A percentile compares a stretch with the other conserved stretches of the same genome.
Evolutionary conservation across 345 rosid genomes (phyloP).

Genomic region (Corymbia maculata): DNA sequence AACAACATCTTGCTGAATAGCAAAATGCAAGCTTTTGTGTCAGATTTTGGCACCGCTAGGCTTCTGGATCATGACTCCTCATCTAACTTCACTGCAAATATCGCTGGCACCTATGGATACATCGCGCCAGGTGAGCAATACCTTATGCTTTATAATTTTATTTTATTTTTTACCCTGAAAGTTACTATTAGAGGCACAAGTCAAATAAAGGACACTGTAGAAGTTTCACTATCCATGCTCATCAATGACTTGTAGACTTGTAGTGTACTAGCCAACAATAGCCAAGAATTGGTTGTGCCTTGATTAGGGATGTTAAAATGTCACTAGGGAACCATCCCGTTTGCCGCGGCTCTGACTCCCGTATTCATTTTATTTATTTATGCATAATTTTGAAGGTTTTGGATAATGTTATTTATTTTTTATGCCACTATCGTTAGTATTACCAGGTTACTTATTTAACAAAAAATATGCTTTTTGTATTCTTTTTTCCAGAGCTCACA

Average conservation of each 20-base stretch:
- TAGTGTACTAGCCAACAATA: background rate
- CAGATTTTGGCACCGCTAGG: constrained; percentile 9
- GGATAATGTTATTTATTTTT: background rate
- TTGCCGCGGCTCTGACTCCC: background rate
- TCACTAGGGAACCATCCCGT: background rate
- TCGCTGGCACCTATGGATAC: constrained; percentile 4
- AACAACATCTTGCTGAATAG: constrained; percentile 1
- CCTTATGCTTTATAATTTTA: background rate
- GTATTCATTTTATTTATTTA: background rate
- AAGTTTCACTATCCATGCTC: background rate
- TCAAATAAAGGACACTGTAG: background rate
- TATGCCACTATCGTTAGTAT: background rate
- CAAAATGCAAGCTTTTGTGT: background rate
- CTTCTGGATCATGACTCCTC: background rate
- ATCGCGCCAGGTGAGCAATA: background rate
- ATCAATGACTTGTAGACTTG: background rate
- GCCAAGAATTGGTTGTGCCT: background rate
- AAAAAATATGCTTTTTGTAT: too few relatives aligned
- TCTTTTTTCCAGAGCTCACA: constrained; percentile 7
- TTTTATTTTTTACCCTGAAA: background rate
- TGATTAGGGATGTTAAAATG: background rate
- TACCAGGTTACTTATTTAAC: background rate
- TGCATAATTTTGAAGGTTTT: too few relatives aligned
- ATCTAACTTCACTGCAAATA: background rate
- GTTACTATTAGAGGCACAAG: background rate